A percentile compares a stretch with the other conserved stretches of the same genome.
These are phyloP conservation scores for Forsythia suspensa DNA, from an alignment of 257 asterid genomes.

Conservation along the genomic window DNA sequence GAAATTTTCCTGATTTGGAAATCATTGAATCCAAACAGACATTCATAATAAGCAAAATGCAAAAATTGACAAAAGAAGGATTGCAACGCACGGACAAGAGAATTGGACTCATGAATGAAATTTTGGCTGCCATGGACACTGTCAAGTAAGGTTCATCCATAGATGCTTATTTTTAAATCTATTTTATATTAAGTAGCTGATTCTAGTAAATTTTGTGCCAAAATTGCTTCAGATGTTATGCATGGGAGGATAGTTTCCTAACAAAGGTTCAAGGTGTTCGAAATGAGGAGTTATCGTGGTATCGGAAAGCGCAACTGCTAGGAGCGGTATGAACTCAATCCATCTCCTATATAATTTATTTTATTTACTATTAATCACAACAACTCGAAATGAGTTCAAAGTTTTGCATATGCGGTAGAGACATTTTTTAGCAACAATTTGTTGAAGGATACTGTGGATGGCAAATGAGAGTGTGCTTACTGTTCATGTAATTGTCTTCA, in stretches of 20 bases:
- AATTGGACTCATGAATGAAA: constrained; percentile 95
- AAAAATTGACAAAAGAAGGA: constrained; percentile 86
- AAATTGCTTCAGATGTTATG: constrained; percentile 75
- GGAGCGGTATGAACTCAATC: constrained; percentile 70
- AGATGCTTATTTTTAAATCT: constrained; percentile 9
- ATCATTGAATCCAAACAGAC: constrained; percentile 58
- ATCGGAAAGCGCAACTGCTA: constrained; percentile 72
- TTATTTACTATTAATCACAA: background rate
- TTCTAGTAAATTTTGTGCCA: constrained; percentile 15
- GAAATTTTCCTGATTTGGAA: constrained; percentile 23
- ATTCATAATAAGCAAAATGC: constrained; percentile 81
- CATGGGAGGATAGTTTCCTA: constrained; percentile 94
- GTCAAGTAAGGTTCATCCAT: constrained; percentile 65
- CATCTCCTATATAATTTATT: constrained; percentile 17
- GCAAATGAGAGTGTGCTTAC: background rate
- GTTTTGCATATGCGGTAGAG: background rate
- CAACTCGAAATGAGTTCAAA: background rate
- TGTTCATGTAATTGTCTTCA: background rate
- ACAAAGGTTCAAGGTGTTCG: constrained; percentile 75
- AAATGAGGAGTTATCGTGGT: constrained; percentile 87
- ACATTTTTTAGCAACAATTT: background rate
- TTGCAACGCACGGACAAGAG: constrained; percentile 90
- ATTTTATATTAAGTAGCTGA: constrained; percentile 21
- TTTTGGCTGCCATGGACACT: constrained; percentile 98
- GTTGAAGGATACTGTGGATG: background rate